These are phyloP conservation scores for Wallacemonas sp. DNA, from an alignment of 208 protist genomes.

Conservation along the genomic window DNA sequence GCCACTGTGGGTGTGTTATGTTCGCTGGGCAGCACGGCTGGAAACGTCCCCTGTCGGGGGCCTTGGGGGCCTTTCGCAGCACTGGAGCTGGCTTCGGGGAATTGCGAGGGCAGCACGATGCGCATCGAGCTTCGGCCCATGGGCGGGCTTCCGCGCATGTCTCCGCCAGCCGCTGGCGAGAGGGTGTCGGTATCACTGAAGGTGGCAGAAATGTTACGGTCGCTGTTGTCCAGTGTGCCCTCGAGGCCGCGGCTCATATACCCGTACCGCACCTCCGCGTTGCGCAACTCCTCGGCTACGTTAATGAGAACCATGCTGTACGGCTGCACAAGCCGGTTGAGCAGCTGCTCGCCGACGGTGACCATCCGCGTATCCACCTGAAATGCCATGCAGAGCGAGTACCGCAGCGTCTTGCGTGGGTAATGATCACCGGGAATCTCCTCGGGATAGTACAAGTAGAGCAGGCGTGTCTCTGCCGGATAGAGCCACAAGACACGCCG, in stretches of 20 bases:
- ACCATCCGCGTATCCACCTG: constrained; percentile 44
- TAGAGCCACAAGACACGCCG: constrained; percentile 68
- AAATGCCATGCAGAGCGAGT: constrained; percentile 81
- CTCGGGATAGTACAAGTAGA: constrained; percentile 82
- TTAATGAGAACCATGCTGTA: constrained; percentile 74
- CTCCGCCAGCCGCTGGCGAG: no score
- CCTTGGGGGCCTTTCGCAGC: not conserved
- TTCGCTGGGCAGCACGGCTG: not conserved
- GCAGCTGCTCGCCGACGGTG: constrained; percentile 44
- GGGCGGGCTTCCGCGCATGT: no score
- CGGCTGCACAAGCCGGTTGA: constrained; percentile 54
- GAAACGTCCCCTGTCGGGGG: not conserved
- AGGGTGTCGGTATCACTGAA: no score
- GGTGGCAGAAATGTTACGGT: not conserved
- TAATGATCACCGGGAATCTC: constrained; percentile 84
- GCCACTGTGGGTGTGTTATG: not conserved
- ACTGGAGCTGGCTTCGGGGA: not conserved
- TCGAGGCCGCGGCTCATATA: constrained; percentile 71
- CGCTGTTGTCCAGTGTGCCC: no score
- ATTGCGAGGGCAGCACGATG: constrained; percentile 6
- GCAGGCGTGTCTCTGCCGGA: constrained; percentile 57
- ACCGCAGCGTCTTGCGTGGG: constrained; percentile 79
- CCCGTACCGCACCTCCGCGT: constrained; percentile 64
- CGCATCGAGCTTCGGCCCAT: not conserved
- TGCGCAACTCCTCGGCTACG: constrained; percentile 74